Percentiles rank a stretch among this genome's conserved stretches.
phyloP scores from a whole-genome alignment of 257 asterid genomes.

The Coffea eugenioides region DNA sequence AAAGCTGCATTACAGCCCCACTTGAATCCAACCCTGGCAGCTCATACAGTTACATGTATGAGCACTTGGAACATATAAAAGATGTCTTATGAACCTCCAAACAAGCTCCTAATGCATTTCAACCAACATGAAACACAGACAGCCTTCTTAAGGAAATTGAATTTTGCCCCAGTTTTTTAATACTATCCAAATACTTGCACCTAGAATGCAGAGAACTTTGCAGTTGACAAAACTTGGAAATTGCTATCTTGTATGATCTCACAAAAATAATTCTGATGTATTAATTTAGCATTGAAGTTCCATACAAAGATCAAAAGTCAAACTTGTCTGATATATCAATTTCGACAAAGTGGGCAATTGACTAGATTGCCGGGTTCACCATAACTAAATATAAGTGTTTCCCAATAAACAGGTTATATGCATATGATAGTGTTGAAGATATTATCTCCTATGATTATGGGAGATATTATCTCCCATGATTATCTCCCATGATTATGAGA shows the following conservation, averaged over 20 bases:
- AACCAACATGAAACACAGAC: background rate
- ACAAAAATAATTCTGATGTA: too few species aligned
- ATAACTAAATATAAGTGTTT: background rate
- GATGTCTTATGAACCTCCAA: background rate
- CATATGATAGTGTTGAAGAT: background rate
- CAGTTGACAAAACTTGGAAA: background rate
- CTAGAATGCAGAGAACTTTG: background rate
- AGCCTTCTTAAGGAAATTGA: too few species aligned
- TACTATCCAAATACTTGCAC: background rate
- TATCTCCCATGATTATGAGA: too few species aligned
- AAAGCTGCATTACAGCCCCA: background rate
- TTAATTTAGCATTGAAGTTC: too few species aligned
- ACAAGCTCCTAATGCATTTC: background rate
- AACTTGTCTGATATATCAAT: too few species aligned
- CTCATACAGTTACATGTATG: background rate
- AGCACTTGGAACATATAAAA: background rate
- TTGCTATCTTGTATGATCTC: too few species aligned
- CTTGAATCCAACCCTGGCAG: background rate
- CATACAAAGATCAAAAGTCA: background rate
- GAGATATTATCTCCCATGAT: too few species aligned
- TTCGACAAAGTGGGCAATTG: background rate
- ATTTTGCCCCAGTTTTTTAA: too few species aligned
- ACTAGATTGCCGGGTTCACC: background rate
- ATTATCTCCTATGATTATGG: too few species aligned
- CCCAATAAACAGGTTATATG: background rate